Base-by-base conservation (phyloP, 805 yeast genomes). In the Saccharomycopsis sp. region DNA sequence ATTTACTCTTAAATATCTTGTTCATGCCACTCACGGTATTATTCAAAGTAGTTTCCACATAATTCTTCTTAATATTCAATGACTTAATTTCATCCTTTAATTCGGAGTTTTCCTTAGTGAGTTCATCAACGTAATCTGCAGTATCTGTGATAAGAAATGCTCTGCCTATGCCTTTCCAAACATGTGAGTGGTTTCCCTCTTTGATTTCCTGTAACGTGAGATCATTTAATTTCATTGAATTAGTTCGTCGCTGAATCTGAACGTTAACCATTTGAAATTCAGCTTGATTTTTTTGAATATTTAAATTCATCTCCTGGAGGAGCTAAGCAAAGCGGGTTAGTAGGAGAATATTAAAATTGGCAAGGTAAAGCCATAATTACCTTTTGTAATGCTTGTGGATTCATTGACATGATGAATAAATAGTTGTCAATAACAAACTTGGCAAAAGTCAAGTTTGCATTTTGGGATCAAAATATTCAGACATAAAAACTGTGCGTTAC, bases 131-230 rank as follows among this genome's bases (percentile, higher is more conserved):
- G 21, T 50, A 48, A 2, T 41, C 40, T 16, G 27, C 17, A 5
- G 36, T 42, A 7, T 16, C n/a, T 14, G 34, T 27, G n/a, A 35
- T 33, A 19, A 47, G 17, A 40, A 50, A 50, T 13, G 51, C 51
- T 27, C 47, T 50, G 4, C 53, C 53, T 9, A 48, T 40, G 11
- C 53, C 53, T 33, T 50, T 50, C 53, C 53, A 50, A 6, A 48
- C 50, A 7, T 42, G 26, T 3, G 13, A 19, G 24, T 38, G 33
- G n/a, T 35, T 40, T 9, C 14, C 20, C 13, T 36, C 36, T 4
- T 21, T 20, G 4, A 50, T 21, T 24, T 49, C 49, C 8, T 39
- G 37, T 7, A 39, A 13, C 11, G 51, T 43, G 27, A 50, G 37
- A n/a, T 50, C 45, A 33, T 47, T 50, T 14, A 47, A 33, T 33